phyloP scores from a whole-genome alignment of 1,284 basidiomycete species.

The Puccinia hordei region DNA sequence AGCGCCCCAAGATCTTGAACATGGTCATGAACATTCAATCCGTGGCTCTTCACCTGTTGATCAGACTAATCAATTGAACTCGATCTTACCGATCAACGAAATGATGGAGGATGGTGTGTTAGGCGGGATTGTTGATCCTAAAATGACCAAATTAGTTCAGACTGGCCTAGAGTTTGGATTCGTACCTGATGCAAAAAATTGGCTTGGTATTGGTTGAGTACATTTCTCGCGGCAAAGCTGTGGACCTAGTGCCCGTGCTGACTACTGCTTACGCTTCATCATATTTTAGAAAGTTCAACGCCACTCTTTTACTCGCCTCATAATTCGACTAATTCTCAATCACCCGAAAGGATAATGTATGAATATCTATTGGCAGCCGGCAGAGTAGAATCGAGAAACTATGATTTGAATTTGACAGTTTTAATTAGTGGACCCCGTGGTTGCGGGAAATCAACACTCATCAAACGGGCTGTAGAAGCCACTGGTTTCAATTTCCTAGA shows the following conservation, averaged over 20 bases:
- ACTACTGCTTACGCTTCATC: background rate
- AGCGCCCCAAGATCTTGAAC: slow-evolving; percentile 49
- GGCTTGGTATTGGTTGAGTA: slow-evolving; percentile 65
- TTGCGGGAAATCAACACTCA: slow-evolving; percentile 70
- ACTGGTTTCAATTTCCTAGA: slow-evolving; percentile 72
- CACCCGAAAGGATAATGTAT: slow-evolving; percentile 52
- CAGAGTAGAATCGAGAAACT: slow-evolving; percentile 65
- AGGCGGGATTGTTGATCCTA: slow-evolving; percentile 81
- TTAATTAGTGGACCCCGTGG: slow-evolving; percentile 75
- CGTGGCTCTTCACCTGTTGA: slow-evolving; percentile 59
- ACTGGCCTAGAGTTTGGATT: slow-evolving; percentile 73
- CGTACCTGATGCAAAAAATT: slow-evolving; percentile 68
- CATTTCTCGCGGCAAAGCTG: background rate
- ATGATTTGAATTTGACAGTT: slow-evolving; percentile 68
- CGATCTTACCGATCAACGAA: slow-evolving; percentile 52
- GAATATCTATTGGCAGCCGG: slow-evolving; percentile 64
- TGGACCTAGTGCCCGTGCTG: background rate
- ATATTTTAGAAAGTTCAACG: slow-evolving; percentile 46
- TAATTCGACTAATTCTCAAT: slow-evolving; percentile 8
- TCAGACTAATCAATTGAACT: background rate
- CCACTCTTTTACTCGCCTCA: slow-evolving; percentile 20
- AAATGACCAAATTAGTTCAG: slow-evolving; percentile 74
- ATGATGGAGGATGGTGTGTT: slow-evolving; percentile 66
- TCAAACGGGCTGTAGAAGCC: slow-evolving; percentile 66
- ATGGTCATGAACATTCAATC: slow-evolving; percentile 63